These are phyloP conservation scores for Populus ilicifolia DNA, from an alignment of 345 rosid species.

Conservation along the genomic window DNA sequence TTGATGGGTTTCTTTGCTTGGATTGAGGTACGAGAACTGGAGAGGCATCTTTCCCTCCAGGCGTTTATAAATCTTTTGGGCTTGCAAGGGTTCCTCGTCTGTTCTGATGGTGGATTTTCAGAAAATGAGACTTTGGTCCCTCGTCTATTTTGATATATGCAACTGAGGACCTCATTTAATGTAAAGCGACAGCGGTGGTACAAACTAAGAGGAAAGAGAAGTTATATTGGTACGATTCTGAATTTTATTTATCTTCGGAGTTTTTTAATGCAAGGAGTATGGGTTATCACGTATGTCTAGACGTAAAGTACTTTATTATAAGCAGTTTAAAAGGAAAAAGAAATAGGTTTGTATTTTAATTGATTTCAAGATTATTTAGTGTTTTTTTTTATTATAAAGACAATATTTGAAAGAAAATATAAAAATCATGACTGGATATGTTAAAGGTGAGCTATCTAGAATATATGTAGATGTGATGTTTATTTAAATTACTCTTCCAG, in stretches of 20 bases:
- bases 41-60: not conserved
- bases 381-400: not conserved
- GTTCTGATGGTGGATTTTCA: not conserved
- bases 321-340: not conserved
- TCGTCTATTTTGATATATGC: not conserved
- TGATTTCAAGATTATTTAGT: no score
- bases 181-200: not conserved
- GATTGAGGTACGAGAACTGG: constrained; percentile 3
- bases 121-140: not conserved
- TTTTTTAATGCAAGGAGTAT: not conserved
- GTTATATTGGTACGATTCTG: not conserved
- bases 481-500: no score
- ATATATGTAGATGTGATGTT: not conserved
- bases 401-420: not conserved
- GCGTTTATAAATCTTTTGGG: constrained; percentile 16
- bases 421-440: not conserved
- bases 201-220: not conserved
- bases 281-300: not conserved
- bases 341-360: not conserved
- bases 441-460: not conserved
- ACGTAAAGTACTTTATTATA: not conserved
- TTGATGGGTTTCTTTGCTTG: not conserved
- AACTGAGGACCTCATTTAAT: not conserved
- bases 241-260: not conserved
- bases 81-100: not conserved